Evolutionary conservation across 2,329 filamentous ascomycete species (phyloP).

Genomic region (Geosmithia morbida): DNA sequence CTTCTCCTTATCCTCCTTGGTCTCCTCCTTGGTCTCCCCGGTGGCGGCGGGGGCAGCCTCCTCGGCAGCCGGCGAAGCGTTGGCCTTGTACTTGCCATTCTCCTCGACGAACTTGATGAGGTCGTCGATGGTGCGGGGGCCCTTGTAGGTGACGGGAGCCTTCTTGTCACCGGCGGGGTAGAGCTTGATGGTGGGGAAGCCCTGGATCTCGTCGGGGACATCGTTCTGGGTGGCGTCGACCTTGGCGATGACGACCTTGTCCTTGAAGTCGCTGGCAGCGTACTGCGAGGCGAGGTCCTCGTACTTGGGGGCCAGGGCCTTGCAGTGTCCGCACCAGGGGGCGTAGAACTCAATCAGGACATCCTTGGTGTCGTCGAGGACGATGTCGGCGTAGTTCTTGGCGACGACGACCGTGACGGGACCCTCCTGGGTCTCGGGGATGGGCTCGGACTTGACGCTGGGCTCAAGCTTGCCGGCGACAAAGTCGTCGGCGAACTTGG

Average conservation of each 20-base stretch:
- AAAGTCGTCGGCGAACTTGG: slow-evolving; percentile 76
- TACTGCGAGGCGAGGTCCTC: slow-evolving; percentile 77
- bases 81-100: slow-evolving; percentile 80
- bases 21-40: slow-evolving; percentile 30
- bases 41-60: slow-evolving; percentile 39
- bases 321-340: slow-evolving; percentile 99
- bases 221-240: slow-evolving; percentile 94
- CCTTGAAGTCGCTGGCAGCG: slow-evolving; percentile 62
- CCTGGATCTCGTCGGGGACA: slow-evolving; percentile 89
- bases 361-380: slow-evolving; percentile 90
- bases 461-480: slow-evolving; percentile 77
- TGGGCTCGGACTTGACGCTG: slow-evolving; percentile 95
- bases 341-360: slow-evolving; percentile 98
- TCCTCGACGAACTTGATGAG: slow-evolving; percentile 85
- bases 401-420: slow-evolving; percentile 81
- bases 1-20: slow-evolving; percentile 27
- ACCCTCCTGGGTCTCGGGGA: slow-evolving; percentile 86
- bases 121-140: slow-evolving; percentile 80
- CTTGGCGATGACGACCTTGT: slow-evolving; percentile 89
- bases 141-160: slow-evolving; percentile 72
- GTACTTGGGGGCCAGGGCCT: slow-evolving; percentile 92
- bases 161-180: slow-evolving; percentile 84
- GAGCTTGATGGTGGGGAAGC: slow-evolving; percentile 98
- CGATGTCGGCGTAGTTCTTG: slow-evolving; percentile 82
- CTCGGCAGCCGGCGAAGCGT: slow-evolving; percentile 41